Percentiles rank a stretch among this genome's conserved stretches.
phyloP scores from a whole-genome alignment of 1,284 basidiomycete species.

The Microbotryum intermedium region DNA sequence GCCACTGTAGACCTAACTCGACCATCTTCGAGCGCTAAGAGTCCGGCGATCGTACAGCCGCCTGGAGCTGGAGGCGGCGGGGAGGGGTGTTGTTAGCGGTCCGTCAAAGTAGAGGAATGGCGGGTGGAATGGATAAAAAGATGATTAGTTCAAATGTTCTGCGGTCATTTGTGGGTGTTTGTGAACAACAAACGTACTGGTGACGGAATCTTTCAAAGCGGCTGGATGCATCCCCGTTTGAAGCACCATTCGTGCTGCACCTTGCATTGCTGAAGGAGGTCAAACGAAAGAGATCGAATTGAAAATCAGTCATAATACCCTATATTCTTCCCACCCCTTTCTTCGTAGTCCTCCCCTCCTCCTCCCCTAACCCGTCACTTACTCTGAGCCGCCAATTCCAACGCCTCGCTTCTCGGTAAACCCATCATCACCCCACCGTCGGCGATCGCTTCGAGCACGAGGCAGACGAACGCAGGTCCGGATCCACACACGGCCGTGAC shows the following conservation, averaged over 20 bases:
- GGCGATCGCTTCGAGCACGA: conserved; percentile 97
- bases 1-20: conserved; percentile 90
- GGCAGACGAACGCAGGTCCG: conserved; percentile 92
- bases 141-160: too few species aligned
- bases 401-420: conserved; percentile 80
- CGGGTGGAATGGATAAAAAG: too few species aligned
- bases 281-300: too few species aligned
- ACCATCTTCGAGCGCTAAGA: conserved; percentile 91
- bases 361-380: conserved; percentile 1
- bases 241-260: conserved; percentile 90
- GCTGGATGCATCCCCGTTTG: conserved; percentile 84
- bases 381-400: conserved; percentile 96
- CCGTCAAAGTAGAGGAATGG: too few species aligned
- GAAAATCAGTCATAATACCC: too few species aligned
- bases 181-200: too few species aligned
- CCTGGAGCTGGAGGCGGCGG: conserved; percentile 63
- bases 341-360: too few species aligned
- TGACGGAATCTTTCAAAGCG: conserved; percentile 94
- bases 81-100: too few species aligned
- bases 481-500: conserved; percentile 94
- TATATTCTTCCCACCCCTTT: too few species aligned
- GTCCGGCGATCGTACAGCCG: conserved; percentile 94
- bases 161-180: too few species aligned
- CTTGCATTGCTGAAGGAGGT: conserved; percentile 70
- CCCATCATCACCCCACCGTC: conserved; percentile 99